Base-by-base conservation (phyloP, 352 stramenopile species). In the Phytophthora fragariae region DNA sequence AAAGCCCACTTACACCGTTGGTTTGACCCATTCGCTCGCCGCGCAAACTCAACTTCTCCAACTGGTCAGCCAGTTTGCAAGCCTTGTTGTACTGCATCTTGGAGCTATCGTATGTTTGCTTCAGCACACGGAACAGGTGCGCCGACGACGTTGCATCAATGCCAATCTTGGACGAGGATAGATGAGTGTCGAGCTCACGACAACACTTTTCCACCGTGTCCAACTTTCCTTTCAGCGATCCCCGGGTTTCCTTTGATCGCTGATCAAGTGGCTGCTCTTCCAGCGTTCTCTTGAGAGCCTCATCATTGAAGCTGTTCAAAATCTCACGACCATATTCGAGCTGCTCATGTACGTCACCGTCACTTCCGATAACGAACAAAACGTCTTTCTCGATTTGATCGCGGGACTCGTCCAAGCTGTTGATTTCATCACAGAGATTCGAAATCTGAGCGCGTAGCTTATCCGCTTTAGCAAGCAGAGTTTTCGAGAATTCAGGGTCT, bases 31-130 rank as follows among this genome's bases (percentile, higher is more conserved):
- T 62, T 14, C 21, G 68, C 29, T 87, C 73, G 15, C 68, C 73
- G 58, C 66, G 65, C 60, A 93, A 39, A 60, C 64, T 91, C 50
- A 92, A 37, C 9, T 81, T 83, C 31, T 90, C 81, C 37, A 93
- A 57, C 27, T 88, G 63, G 39, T 90, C 75, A 57, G 84, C 73
- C 14, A 93, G 50, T 8, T 81, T 70, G 39, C 75, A 91, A 15
- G 83, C 84, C 15, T 76, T 81, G 72, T 93, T 91, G 65, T 93
- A 93, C 70, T 93, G 83, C 49, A 85, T 63, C 75, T 93, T 93
- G 15, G 86, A 92, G 35, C 75, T 91, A 61, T 93, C 84, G 55
- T 92, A 93, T 41, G 86, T 93, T 39, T 92, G 83, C 62, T 92
- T 92, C 29, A 93, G 65, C 31, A 91, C 81, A 57, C 83, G 81